These are phyloP conservation scores for Aphanomyces invadans DNA, from an alignment of 352 stramenopile genomes.

Conservation along the genomic window DNA sequence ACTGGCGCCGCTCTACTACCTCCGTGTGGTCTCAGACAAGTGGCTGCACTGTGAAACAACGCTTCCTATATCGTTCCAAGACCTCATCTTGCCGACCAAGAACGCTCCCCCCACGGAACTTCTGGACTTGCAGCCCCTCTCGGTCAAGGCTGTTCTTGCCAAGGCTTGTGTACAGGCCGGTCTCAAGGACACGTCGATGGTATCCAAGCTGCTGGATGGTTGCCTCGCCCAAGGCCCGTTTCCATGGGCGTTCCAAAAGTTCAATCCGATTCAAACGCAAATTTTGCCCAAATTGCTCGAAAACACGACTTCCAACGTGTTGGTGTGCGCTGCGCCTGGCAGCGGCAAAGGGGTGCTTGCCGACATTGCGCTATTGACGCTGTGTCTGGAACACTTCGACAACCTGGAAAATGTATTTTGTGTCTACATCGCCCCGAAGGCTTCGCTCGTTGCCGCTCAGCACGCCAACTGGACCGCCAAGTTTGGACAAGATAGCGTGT, in stretches of 20 bases:
- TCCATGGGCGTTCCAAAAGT: slow-evolving; percentile 81
- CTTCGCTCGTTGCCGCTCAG: slow-evolving; percentile 52
- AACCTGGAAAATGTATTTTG: slow-evolving; percentile 70
- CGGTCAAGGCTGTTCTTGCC: slow-evolving; percentile 79
- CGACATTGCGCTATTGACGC: slow-evolving; percentile 95
- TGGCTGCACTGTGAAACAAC: slow-evolving; percentile 97
- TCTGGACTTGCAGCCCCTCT: slow-evolving; percentile 95
- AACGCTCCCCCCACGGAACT: slow-evolving; percentile 96
- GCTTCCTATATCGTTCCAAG: slow-evolving; percentile 97
- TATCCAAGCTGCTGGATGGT: slow-evolving; percentile 1
- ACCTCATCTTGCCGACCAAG: slow-evolving; percentile 98
- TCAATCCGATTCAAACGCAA: slow-evolving; percentile 99
- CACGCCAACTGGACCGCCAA: slow-evolving; percentile 80
- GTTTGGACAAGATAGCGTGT: slow-evolving; percentile 74
- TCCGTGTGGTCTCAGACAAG: slow-evolving; percentile 95
- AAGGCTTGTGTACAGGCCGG: slow-evolving; percentile 38
- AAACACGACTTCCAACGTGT: slow-evolving; percentile 86
- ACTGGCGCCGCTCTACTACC: slow-evolving; percentile 97
- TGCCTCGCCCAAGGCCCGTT: slow-evolving; percentile 30
- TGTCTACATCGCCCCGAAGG: slow-evolving; percentile 93
- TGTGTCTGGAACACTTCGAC: slow-evolving; percentile 53
- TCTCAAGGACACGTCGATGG: slow-evolving; percentile 45
- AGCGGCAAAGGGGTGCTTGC: slow-evolving; percentile 92
- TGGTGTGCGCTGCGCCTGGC: slow-evolving; percentile 93
- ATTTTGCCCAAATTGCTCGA: slow-evolving; percentile 94